Evolutionary conservation across 768 basidiomycete genomes (phyloP), one percentile per base, ranked within the genome.

Genomic region (Obba rivulosa): DNA sequence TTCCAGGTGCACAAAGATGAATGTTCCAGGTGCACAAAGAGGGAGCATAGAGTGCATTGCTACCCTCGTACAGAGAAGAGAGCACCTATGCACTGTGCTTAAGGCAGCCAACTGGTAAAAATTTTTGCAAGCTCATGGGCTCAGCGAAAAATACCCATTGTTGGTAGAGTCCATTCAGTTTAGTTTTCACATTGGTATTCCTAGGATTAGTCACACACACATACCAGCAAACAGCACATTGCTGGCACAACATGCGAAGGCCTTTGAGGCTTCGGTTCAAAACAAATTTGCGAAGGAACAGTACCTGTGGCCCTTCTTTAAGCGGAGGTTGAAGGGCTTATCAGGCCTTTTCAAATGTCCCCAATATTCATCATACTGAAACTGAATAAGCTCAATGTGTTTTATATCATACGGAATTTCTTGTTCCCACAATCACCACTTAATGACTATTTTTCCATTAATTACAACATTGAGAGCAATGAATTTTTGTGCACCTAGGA

Each of bases 401-500:
- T 49, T 23, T 36, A 52, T 0, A 42, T 66, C 0, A 35, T 70
- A 0, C 68, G 70, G 20, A 66, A 72, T 36, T 56, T 62, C 1
- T 70, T 43, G 25, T 70, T 9, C 14, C 63, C 62, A n/a, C 0
- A 24, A 47, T 3, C 2, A 4, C 0, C 20, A 36, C 36, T n/a
- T n/a, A n/a, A n/a, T n/a, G n/a, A n/a, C n/a, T n/a, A n/a, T n/a
- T n/a, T n/a, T n/a, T n/a, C n/a, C n/a, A n/a, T n/a, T n/a, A n/a
- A n/a, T n/a, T n/a, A n/a, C n/a, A 51, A 16, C 64, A 67, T 77
- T n/a, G n/a, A n/a, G n/a, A n/a, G n/a, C n/a, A n/a, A n/a, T n/a
- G n/a, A n/a, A n/a, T n/a, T 68, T 46, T 73, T 72, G 0, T 71
- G 70, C 56, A 69, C 67, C 0, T 76, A 72, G 73, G 71, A 70